phyloP scores from a whole-genome alignment of 1,284 basidiomycete species.

The Irpex sp. region DNA sequence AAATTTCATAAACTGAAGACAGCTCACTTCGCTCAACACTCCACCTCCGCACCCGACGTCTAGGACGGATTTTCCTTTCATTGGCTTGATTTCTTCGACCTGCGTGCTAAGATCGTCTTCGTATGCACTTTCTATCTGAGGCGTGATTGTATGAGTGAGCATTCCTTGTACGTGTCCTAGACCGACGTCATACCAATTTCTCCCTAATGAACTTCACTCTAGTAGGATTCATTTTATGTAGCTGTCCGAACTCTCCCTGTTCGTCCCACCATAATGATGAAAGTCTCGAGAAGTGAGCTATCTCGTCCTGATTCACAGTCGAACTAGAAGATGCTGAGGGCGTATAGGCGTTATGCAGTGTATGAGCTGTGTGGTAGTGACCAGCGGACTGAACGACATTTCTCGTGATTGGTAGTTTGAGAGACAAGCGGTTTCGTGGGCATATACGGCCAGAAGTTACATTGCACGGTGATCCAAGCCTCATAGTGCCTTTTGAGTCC shows the following conservation, averaged over 20 bases:
- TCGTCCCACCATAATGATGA: conserved; percentile 98
- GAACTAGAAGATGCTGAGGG: conserved; percentile 9
- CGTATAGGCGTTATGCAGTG: not conserved
- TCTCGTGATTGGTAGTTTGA: not conserved
- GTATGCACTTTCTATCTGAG: conserved; percentile 31
- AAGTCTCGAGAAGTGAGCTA: conserved; percentile 90
- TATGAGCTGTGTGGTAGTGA: not conserved
- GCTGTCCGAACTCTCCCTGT: conserved; percentile 82
- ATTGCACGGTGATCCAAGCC: not conserved
- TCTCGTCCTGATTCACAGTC: conserved; percentile 76
- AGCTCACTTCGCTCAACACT: conserved; percentile 81
- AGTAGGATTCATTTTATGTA: conserved; percentile 96
- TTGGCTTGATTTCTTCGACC: conserved; percentile 30
- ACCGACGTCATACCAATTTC: conserved; percentile 50
- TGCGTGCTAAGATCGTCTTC: conserved; percentile 44
- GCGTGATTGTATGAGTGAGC: not conserved
- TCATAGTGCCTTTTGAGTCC: not conserved
- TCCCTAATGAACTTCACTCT: conserved; percentile 84
- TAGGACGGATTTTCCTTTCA: conserved; percentile 67
- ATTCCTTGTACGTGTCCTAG: not conserved
- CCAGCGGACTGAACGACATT: not conserved
- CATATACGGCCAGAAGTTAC: not conserved
- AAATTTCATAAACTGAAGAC: not conserved
- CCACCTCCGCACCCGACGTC: conserved; percentile 97
- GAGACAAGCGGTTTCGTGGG: not conserved